Evolutionary conservation across 306 rosid genomes (phyloP).

Genomic region (Cucurbita argyrosperma): DNA sequence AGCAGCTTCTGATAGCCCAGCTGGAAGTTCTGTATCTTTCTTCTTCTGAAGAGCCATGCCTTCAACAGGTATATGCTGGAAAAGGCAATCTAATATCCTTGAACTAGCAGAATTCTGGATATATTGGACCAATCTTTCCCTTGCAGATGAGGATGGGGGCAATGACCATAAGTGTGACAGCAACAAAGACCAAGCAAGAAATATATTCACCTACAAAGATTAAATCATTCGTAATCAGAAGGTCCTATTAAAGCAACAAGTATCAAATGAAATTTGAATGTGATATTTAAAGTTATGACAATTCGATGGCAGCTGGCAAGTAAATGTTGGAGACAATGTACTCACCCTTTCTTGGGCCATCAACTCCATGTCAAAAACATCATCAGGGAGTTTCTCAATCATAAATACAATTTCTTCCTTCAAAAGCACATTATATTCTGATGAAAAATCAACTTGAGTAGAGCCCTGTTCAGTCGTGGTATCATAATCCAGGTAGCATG

Average conservation of each 20-base stretch:
- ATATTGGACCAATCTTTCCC: slow-evolving; percentile 74
- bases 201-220: slow-evolving; percentile 47
- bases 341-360: slow-evolving; percentile 59
- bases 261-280: slow-evolving; percentile 6
- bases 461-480: slow-evolving; percentile 35
- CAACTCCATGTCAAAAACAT: slow-evolving; percentile 54
- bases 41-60: slow-evolving; percentile 44
- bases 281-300: background rate
- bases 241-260: slow-evolving; percentile 1
- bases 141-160: slow-evolving; percentile 64
- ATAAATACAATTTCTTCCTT: slow-evolving; percentile 56
- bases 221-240: background rate
- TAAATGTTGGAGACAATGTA: background rate
- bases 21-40: slow-evolving; percentile 51
- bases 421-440: slow-evolving; percentile 42
- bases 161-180: slow-evolving; percentile 63
- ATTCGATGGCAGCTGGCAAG: background rate
- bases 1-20: slow-evolving; percentile 46
- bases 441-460: slow-evolving; percentile 30
- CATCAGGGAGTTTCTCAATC: slow-evolving; percentile 51
- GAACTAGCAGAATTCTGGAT: slow-evolving; percentile 66
- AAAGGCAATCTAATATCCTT: slow-evolving; percentile 66
- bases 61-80: slow-evolving; percentile 79
- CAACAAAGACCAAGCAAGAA: slow-evolving; percentile 90
- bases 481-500: slow-evolving; percentile 26